Conservation (phyloP, 805 yeast genomes). For the Blastobotrys muscicola region DNA sequence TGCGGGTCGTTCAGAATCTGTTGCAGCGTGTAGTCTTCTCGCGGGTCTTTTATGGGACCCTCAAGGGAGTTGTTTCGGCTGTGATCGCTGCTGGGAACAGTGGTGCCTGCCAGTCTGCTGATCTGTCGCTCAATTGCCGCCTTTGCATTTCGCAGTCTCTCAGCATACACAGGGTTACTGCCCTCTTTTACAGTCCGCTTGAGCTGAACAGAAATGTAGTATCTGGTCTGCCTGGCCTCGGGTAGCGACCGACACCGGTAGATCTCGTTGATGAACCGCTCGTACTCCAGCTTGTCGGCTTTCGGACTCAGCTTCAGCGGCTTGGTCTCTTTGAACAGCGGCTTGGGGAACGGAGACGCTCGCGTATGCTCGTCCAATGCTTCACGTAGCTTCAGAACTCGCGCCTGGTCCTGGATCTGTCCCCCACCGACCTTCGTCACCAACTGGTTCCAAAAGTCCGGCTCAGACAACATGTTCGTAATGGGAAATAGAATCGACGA, state of each 20-base stretch:
- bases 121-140: slow-evolving; percentile 25
- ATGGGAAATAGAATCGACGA: slow-evolving; percentile 48
- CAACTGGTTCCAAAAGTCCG: slow-evolving; percentile 67
- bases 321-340: background rate
- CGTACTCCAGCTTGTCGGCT: slow-evolving; percentile 34
- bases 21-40: slow-evolving; percentile 27
- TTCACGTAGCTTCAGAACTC: slow-evolving; percentile 61
- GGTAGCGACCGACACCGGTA: slow-evolving; percentile 28
- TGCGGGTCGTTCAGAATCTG: slow-evolving; percentile 42
- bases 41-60: slow-evolving; percentile 12
- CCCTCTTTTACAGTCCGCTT: slow-evolving; percentile 32
- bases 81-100: background rate
- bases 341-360: slow-evolving; percentile 1
- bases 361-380: slow-evolving; percentile 54
- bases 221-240: slow-evolving; percentile 41
- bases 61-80: background rate
- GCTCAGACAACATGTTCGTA: slow-evolving; percentile 45
- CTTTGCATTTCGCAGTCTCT: slow-evolving; percentile 27
- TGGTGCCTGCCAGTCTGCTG: slow-evolving; percentile 18
- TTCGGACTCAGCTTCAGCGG: slow-evolving; percentile 29
- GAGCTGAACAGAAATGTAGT: slow-evolving; percentile 39
- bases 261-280: slow-evolving; percentile 32
- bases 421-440: slow-evolving; percentile 52
- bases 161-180: slow-evolving; percentile 23
- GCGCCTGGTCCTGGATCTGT: slow-evolving; percentile 60